Base-by-base conservation (phyloP, 2,329 filamentous ascomycete genomes). In the Taxawa tesnikishii region DNA sequence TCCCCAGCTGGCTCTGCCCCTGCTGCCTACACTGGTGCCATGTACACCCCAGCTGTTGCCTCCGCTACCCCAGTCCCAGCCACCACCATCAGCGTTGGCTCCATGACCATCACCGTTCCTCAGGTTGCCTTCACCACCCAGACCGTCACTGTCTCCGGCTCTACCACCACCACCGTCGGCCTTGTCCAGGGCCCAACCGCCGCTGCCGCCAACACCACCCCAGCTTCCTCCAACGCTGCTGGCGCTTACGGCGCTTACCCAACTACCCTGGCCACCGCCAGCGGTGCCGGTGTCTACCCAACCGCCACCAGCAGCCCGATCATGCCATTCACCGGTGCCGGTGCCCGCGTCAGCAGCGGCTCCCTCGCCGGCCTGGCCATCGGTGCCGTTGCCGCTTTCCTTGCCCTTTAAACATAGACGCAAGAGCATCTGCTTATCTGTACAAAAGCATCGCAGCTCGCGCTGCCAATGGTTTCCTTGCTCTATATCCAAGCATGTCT, bases 61-160 rank as follows among this genome's bases (percentile, higher is more conserved):
- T 34, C 41, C 12, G 53, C 53, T 29, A 36, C 39, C 21, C 48
- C 50, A n/a, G 49, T 55, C 29, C 43, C 48, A 3, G 40, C 36
- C 15, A 49, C 48, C 37, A 49, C 40, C 38, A 50, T 45, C n/a
- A 46, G 43, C 17, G 43, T 45, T 11, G 42, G 58, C 29, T 44
- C 51, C 14, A 63, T 56, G 4, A 55, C 55, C 13, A 45, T 65
- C 36, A 64, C 59, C 10, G 60, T 67, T 15, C 63, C 63, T 1
- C 56, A 60, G 39, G 58, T 63, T 8, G 47, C 53, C 40, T 63
- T 64, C 53, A 54, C 52, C 17, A 62, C 59, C 19, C 38, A 48
- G 16, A 50, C 52, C 13, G 37, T 47, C 32, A 47, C 46, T 28
- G 45, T 46, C 6, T 18, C 39, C 16, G 50, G 49, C 11, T 46